phyloP scores from a whole-genome alignment of 2,329 filamentous ascomycete species.

The Lasiodiplodia gonubiensis region DNA sequence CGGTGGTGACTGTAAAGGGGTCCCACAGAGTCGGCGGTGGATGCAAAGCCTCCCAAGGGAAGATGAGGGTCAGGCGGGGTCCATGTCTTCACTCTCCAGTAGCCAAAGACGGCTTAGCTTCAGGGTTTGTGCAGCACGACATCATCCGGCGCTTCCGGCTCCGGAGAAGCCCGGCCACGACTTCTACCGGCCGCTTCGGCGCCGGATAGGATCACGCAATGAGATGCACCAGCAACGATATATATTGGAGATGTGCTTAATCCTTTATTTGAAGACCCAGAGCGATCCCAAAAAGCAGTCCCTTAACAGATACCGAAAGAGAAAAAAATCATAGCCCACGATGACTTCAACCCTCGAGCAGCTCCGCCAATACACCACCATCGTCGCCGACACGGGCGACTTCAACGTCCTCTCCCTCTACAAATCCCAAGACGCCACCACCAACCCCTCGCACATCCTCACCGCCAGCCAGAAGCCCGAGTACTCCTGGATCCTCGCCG shows the following conservation, averaged over 20 bases:
- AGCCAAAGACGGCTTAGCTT: not conserved
- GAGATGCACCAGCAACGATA: not conserved
- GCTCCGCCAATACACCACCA: constrained; percentile 19
- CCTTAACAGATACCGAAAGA: not conserved
- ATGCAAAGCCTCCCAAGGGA: not conserved
- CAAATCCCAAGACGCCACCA: constrained; percentile 9
- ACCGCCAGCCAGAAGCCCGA: constrained; percentile 4
- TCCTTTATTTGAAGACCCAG: not conserved
- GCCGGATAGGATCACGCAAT: constrained; percentile 17
- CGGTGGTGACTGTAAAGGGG: not conserved
- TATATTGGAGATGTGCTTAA: not conserved
- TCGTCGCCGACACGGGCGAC: constrained; percentile 24
- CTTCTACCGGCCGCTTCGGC: constrained; percentile 3
- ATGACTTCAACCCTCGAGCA: constrained; percentile 9
- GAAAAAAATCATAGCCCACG: not conserved
- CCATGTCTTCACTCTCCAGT: not conserved
- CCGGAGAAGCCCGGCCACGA: constrained; percentile 1
- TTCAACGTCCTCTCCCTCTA: constrained; percentile 21
- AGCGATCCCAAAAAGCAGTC: not conserved
- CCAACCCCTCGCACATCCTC: constrained; percentile 18
- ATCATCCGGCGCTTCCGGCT: constrained; percentile 5
- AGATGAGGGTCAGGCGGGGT: not conserved
- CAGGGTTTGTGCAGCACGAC: not conserved
- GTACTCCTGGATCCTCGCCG: constrained; percentile 4
- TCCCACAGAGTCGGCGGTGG: not conserved